Evolutionary conservation across 345 rosid species (phyloP).

Genomic region (Lepidium aucheri): DNA sequence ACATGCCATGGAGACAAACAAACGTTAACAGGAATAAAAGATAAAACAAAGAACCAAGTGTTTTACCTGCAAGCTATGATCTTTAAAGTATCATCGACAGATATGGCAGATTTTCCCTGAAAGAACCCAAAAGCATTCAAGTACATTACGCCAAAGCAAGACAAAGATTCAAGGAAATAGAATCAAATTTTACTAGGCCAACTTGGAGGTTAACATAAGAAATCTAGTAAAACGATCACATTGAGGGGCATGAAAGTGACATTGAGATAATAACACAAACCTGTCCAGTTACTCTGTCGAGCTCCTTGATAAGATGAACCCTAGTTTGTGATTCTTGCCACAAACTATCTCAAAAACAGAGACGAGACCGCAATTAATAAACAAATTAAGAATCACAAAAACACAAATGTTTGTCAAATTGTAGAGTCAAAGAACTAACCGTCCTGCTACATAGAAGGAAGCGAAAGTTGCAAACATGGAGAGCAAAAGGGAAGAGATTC

Average conservation of each 20-base stretch:
- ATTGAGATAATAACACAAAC: conserved; percentile 28
- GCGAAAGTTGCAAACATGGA: conserved; percentile 66
- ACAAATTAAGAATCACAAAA: not conserved
- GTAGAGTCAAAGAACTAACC: conserved; percentile 35
- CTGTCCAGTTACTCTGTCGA: conserved; percentile 66
- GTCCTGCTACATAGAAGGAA: conserved; percentile 68
- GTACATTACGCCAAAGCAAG: not conserved
- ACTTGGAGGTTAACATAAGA: not conserved
- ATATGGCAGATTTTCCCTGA: conserved; percentile 77
- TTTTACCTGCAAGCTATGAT: conserved; percentile 79
- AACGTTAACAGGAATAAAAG: not conserved
- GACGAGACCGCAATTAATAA: not conserved
- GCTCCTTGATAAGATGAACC: conserved; percentile 63
- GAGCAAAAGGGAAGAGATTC: conserved; percentile 52
- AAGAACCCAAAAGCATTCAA: not conserved
- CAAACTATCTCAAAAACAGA: conserved; percentile 33
- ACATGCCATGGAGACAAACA: not conserved
- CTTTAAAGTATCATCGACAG: conserved; percentile 87
- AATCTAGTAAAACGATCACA: not conserved
- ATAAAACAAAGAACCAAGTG: not conserved
- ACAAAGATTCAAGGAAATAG: not conserved
- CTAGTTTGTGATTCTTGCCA: conserved; percentile 92
- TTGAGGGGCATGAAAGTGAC: not conserved
- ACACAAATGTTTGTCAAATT: not conserved
- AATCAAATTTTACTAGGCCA: not conserved